Base-by-base conservation (phyloP, 164 flowering plant genomes). In the Tetracentron sinense region DNA sequence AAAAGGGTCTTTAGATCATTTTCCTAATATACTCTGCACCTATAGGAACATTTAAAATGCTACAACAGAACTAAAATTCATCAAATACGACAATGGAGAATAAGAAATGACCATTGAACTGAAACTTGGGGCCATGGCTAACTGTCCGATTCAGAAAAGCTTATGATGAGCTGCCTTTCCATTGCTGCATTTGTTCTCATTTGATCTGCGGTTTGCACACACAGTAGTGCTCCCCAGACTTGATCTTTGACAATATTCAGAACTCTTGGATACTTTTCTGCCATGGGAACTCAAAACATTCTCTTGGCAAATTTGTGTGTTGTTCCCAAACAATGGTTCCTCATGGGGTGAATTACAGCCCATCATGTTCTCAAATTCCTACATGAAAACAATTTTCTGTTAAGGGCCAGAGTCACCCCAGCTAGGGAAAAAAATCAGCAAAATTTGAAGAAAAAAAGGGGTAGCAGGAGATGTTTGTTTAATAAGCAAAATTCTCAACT, bases 251-350 rank as follows among this genome's bases (percentile, higher is more conserved):
- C 63, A 65, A 54, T 70, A 73, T 44, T 87, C 93, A 42, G 94
- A 82, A 75, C 90, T 90, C 72, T 69, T 82, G 19, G 82, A 85
- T 27, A 82, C 49, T 65, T 76, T 80, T 59, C 63, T 72, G 1
- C 28, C 48, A 22, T 55, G 63, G 42, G 79, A 63, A 50, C 55
- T 64, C 42, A 58, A 72, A 52, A 31, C 65, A 26, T 49, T 31
- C 42, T 64, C 80, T 57, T 66, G 30, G 29, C 44, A 23, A 10
- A 11, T 53, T 53, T 75, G 60, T 35, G 29, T 47, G 12, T 38
- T 64, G 47, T 46, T 47, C 12, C 53, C 67, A 38, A 67, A 75
- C 16, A 65, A 66, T 29, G 58, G 58, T 50, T 71, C 73, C 33
- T 65, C 76, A 19, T 33, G 26, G 1, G 77, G 73, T 22, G 79